phyloP scores from a whole-genome alignment of 2,329 filamentous ascomycete genomes.

The Hypoxylon sp. region DNA sequence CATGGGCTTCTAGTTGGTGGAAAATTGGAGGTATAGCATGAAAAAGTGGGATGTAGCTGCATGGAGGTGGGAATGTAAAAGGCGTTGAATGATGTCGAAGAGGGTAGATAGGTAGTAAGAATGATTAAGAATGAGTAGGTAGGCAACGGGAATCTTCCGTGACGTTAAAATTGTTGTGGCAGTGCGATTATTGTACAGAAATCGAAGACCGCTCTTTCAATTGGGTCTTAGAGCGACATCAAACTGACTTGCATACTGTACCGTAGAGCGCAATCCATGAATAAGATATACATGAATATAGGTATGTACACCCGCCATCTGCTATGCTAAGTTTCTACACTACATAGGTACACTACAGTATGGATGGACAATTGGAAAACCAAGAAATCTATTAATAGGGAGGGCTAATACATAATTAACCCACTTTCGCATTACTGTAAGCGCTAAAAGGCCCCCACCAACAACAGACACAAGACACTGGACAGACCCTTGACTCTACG shows the following conservation, averaged over 20 bases:
- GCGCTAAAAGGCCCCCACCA: constrained; percentile 34
- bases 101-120: constrained; percentile 9
- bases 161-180: constrained; percentile 18
- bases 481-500: constrained; percentile 2
- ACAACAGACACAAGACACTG: not conserved
- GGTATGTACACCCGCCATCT: not conserved
- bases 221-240: constrained; percentile 6
- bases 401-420: constrained; percentile 17
- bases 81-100: constrained; percentile 10
- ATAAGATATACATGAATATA: not conserved
- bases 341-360: not conserved
- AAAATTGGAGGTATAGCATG: constrained; percentile 5
- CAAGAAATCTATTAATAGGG: constrained; percentile 31
- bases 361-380: constrained; percentile 1
- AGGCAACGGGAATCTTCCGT: not conserved
- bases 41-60: constrained; percentile 16
- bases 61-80: constrained; percentile 11
- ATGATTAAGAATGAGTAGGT: constrained; percentile 1
- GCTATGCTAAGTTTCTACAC: not conserved
- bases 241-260: not conserved
- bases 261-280: too few species aligned
- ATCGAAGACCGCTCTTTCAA: not conserved
- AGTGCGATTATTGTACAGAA: constrained; percentile 28
- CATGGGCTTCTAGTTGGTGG: constrained; percentile 4
- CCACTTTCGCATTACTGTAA: constrained; percentile 17